Conservation (phyloP, 208 protist species). For the Novymonas esmeraldas region DNA sequence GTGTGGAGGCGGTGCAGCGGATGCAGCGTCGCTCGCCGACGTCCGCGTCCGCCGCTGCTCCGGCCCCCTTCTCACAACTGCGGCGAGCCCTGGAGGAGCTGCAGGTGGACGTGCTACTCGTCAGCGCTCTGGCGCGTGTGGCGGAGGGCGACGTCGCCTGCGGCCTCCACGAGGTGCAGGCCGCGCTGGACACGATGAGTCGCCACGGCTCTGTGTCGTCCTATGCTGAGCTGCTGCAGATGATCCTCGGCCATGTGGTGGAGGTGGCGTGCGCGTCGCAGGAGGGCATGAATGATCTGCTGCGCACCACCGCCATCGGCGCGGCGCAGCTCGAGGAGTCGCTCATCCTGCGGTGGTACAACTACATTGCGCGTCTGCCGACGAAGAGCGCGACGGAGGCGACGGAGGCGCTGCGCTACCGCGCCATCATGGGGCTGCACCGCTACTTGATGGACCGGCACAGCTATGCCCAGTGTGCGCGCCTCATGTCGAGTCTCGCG, state of each 20-base stretch:
- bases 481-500: conserved; percentile 73
- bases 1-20: conserved; percentile 16
- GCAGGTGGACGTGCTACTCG: conserved; percentile 58
- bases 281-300: conserved; percentile 40
- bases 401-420: conserved; percentile 52
- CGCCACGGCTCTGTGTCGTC: conserved; percentile 21
- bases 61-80: conserved; percentile 18
- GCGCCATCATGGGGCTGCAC: conserved; percentile 71
- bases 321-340: conserved; percentile 45
- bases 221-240: conserved; percentile 45
- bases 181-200: conserved; percentile 42
- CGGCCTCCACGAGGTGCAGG: conserved; percentile 61
- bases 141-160: conserved; percentile 43
- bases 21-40: conserved; percentile 13
- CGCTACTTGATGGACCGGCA: conserved; percentile 77
- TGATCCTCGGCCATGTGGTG: conserved; percentile 36
- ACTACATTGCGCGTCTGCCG: conserved; percentile 60
- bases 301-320: conserved; percentile 33
- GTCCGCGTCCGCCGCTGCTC: neutral
- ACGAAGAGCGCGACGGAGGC: conserved; percentile 52
- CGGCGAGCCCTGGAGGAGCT: conserved; percentile 64
- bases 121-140: conserved; percentile 45
- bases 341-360: conserved; percentile 64
- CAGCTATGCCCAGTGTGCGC: conserved; percentile 75
- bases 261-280: conserved; percentile 55